These are phyloP conservation scores for Aureobasidium sp. DNA, from an alignment of 2,329 filamentous ascomycete species.

Conservation along the genomic window DNA sequence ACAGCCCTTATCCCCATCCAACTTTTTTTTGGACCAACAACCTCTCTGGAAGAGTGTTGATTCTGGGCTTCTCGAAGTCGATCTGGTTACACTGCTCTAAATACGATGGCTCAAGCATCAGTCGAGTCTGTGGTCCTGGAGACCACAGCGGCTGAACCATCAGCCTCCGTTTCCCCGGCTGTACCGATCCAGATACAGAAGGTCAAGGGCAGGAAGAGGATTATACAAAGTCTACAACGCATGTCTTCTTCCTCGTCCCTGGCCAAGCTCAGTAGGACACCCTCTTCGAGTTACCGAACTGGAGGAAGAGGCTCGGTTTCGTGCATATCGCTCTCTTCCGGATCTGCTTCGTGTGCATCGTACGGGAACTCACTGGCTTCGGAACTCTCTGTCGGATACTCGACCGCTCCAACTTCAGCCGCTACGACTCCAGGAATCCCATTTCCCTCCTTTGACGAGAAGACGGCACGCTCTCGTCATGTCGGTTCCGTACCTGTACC, in stretches of 20 bases:
- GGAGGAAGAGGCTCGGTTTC: constrained; percentile 55
- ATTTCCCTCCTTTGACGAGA: constrained; percentile 42
- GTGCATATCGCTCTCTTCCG: constrained; percentile 51
- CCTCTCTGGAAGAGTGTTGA: not conserved
- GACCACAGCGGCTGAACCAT: not conserved
- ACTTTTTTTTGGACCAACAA: not conserved
- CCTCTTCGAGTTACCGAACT: constrained; percentile 58
- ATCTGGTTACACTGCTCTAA: not conserved
- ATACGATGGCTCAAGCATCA: constrained; percentile 6
- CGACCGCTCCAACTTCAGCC: constrained; percentile 47
- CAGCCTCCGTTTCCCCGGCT: not conserved
- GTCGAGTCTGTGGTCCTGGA: constrained; percentile 7
- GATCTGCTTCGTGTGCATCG: constrained; percentile 41
- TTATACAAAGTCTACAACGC: constrained; percentile 66
- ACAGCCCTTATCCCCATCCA: not conserved
- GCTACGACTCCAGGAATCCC: constrained; percentile 37
- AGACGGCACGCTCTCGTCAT: constrained; percentile 44
- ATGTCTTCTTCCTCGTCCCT: constrained; percentile 75
- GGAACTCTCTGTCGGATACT: constrained; percentile 48
- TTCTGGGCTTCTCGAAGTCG: not conserved
- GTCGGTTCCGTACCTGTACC: constrained; percentile 52
- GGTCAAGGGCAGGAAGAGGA: constrained; percentile 57
- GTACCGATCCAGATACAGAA: constrained; percentile 36
- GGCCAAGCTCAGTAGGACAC: constrained; percentile 51
- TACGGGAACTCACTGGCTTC: constrained; percentile 34